Percentiles rank a stretch among this genome's conserved stretches.
phyloP scores from a whole-genome alignment of 2,329 filamentous ascomycete genomes.

The Fusarium sp. region DNA sequence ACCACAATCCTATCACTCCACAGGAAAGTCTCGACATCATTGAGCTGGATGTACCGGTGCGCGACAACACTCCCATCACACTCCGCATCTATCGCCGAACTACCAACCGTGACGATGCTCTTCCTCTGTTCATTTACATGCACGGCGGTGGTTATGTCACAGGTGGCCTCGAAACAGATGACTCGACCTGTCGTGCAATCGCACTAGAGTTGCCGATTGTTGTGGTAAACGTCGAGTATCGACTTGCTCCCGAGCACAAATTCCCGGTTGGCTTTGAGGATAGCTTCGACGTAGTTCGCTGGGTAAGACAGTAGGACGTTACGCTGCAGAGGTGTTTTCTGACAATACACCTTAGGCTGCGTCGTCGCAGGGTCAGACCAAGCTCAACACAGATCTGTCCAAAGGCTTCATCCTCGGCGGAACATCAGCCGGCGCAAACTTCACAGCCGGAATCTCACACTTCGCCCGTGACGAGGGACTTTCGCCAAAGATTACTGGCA shows the following conservation, averaged over 20 bases:
- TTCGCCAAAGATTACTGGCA: conserved; percentile 60
- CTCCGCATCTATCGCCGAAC: conserved; percentile 44
- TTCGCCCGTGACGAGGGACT: conserved; percentile 57
- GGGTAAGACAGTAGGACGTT: conserved; percentile 35
- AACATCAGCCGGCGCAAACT: conserved; percentile 67
- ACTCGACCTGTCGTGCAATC: conserved; percentile 46
- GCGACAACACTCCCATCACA: conserved; percentile 38
- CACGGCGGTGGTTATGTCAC: conserved; percentile 49
- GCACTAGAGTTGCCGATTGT: conserved; percentile 50
- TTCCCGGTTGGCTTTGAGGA: conserved; percentile 65
- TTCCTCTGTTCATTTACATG: conserved; percentile 48
- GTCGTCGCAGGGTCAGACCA: conserved; percentile 44
- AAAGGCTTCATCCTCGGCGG: conserved; percentile 67
- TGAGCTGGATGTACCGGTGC: conserved; percentile 43
- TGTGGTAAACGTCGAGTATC: conserved; percentile 65
- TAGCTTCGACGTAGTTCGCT: conserved; percentile 58
- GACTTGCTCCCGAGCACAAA: conserved; percentile 65
- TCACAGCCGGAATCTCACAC: conserved; percentile 63
- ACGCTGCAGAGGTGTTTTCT: too few species aligned
- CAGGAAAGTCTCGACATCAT: conserved; percentile 43
- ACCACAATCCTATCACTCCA: conserved; percentile 41
- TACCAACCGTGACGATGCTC: conserved; percentile 1
- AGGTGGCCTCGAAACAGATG: conserved; percentile 50
- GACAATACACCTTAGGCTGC: conserved; percentile 23
- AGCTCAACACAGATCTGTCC: conserved; percentile 58